Base-by-base conservation (phyloP, 139 green algal genomes). In the Chlorella vulgaris region DNA sequence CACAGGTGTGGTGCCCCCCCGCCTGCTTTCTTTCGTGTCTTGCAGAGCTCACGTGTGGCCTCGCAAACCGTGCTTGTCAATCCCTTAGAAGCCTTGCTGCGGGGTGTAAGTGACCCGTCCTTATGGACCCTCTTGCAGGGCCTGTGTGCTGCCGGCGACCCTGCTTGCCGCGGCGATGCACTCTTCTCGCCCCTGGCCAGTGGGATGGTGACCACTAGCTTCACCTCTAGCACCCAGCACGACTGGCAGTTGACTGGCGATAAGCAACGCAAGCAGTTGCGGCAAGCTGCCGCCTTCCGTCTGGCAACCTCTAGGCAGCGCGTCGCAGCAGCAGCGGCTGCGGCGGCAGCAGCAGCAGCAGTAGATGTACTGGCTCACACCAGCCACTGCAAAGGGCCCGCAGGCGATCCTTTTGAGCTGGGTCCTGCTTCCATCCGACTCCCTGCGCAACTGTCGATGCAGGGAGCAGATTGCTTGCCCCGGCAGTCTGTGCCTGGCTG, bases 181-280 rank as follows among this genome's bases (percentile, higher is more conserved):
- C 22, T 35, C 43, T 81, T 81, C 76, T 74, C 61, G 13, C 76
- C 76, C 1, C 76, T 81, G 29, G 76, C 76, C 76, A 66, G 43
- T 33, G 76, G 76, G 19, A 43, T 81, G 29, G 2, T 7, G 2
- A 33, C 42, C 3, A 8, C 60, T 21, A 60, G 38, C 42, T 81
- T 81, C 22, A 21, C 58, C 3, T 38, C 39, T 36, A 26, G 62
- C 4, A 13, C 28, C 10, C 68, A 61, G 68, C 7, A 38, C 7
- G 15, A n/a, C 42, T 76, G 28, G 69, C 69, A 61, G 29, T 10
- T 22, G 35, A 39, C 31, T 24, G 29, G 40, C 42, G 73, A 79
- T 35, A 68, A 55, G 53, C 73, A 79, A 53, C 73, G 73, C 19
- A 31, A 26, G 73, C 73, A 79, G 19, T 53, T 79, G 73, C 51